Evolutionary conservation across 2,329 filamentous ascomycete genomes (phyloP).

Genomic region (Fusarium citri): DNA sequence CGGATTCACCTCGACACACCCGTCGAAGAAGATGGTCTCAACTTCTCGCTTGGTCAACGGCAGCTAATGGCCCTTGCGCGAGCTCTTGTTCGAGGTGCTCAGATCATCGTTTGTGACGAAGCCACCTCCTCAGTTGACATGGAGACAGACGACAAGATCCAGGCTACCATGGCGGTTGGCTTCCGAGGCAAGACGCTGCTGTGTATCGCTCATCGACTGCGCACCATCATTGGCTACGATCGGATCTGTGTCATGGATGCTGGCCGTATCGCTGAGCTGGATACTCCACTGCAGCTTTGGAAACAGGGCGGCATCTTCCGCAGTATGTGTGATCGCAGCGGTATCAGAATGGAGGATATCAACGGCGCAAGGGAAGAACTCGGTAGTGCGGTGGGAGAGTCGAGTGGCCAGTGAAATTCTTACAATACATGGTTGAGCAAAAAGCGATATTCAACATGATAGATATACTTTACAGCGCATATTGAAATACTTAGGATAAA

Average conservation of each 20-base stretch:
- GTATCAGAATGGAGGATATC: constrained; percentile 74
- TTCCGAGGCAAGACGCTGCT: constrained; percentile 90
- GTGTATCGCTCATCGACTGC: constrained; percentile 91
- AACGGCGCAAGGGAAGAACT: constrained; percentile 55
- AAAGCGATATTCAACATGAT: background rate
- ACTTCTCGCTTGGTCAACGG: constrained; percentile 94
- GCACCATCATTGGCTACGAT: constrained; percentile 94
- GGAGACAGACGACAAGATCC: constrained; percentile 96
- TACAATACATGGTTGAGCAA: background rate
- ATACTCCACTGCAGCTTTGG: constrained; percentile 79
- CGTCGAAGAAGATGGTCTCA: constrained; percentile 94
- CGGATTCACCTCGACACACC: constrained; percentile 84
- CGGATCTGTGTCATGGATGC: constrained; percentile 97
- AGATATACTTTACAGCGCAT: constrained; percentile 8
- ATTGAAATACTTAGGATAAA: background rate
- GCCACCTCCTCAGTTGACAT: constrained; percentile 94
- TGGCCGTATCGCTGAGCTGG: constrained; percentile 88
- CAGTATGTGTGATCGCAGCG: constrained; percentile 89
- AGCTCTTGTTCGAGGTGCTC: constrained; percentile 85
- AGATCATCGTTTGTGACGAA: constrained; percentile 97
- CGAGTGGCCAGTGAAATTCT: constrained; percentile 14
- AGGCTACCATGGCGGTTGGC: constrained; percentile 84
- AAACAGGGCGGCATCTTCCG: constrained; percentile 82
- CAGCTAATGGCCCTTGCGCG: constrained; percentile 95
- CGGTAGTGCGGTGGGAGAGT: constrained; percentile 24